Evolutionary conservation across 345 rosid genomes (phyloP).

Genomic region (Sonneratia caseolaris): DNA sequence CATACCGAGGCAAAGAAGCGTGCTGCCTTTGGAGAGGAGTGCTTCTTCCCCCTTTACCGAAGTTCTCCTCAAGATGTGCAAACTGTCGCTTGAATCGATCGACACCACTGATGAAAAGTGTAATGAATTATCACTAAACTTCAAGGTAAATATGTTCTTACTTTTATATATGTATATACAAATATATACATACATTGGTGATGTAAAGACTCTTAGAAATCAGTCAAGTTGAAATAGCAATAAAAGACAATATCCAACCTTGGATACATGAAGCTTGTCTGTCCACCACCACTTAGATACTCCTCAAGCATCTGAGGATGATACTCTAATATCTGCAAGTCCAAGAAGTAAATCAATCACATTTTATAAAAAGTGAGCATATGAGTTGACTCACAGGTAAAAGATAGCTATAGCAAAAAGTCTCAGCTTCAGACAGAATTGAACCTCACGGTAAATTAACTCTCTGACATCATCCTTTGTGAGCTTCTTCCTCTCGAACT

Average conservation of each 20-base stretch:
- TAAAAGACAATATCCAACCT: slow-evolving; percentile 34
- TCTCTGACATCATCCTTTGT: slow-evolving; percentile 93
- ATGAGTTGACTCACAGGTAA: background rate
- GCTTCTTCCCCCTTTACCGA: slow-evolving; percentile 71
- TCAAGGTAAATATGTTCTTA: background rate
- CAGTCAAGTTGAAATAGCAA: background rate
- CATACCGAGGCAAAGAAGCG: slow-evolving; percentile 90
- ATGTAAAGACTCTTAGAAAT: background rate
- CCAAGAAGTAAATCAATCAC: slow-evolving; percentile 8
- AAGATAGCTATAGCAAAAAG: background rate
- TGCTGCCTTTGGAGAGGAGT: slow-evolving; percentile 82
- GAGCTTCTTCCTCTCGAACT: slow-evolving; percentile 92
- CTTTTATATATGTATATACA: too few relatives aligned
- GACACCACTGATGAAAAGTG: slow-evolving; percentile 55
- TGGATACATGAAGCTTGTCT: slow-evolving; percentile 96
- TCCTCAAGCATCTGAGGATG: slow-evolving; percentile 98
- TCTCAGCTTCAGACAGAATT: background rate
- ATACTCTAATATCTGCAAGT: slow-evolving; percentile 74
- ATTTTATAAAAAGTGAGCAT: background rate
- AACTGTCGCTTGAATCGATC: slow-evolving; percentile 98
- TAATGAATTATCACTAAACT: background rate
- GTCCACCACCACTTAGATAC: slow-evolving; percentile 86
- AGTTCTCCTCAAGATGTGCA: slow-evolving; percentile 90
- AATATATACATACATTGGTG: background rate
- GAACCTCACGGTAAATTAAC: slow-evolving; percentile 94